These are phyloP conservation scores for Trichoderma gamsii DNA, from an alignment of 495 filamentous ascomycete genomes.

Conservation along the genomic window DNA sequence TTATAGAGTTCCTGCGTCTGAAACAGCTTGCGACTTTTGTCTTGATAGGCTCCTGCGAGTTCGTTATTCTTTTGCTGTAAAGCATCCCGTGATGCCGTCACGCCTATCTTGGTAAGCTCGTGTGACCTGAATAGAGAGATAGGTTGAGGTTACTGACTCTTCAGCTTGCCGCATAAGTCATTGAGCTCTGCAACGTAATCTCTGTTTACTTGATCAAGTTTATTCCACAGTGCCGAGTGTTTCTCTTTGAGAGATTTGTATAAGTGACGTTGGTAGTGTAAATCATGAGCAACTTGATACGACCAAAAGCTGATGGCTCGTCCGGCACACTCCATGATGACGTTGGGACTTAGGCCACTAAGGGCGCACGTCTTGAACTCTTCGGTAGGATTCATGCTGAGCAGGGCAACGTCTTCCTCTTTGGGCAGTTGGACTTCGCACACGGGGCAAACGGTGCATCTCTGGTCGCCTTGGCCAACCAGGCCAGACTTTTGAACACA, in stretches of 20 bases:
- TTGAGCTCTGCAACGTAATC: conserved; percentile 78
- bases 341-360: conserved; percentile 73
- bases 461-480: conserved; percentile 46
- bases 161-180: conserved; percentile 53
- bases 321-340: conserved; percentile 86
- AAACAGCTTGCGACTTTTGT: conserved; percentile 69
- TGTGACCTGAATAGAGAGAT: no score
- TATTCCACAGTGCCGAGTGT: conserved; percentile 57
- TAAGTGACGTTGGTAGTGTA: conserved; percentile 80
- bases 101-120: conserved; percentile 37
- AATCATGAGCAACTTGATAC: conserved; percentile 87
- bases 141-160: conserved; percentile 21
- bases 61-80: conserved; percentile 74
- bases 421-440: conserved; percentile 64
- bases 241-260: conserved; percentile 70
- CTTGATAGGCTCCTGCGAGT: conserved; percentile 58
- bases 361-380: conserved; percentile 92
- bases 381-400: conserved; percentile 75
- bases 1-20: conserved; percentile 82
- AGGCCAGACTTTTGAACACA: conserved; percentile 69
- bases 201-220: conserved; percentile 74
- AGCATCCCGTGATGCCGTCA: conserved; percentile 59
- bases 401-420: conserved; percentile 71
- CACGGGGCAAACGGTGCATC: conserved; percentile 67
- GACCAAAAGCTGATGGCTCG: conserved; percentile 82